A percentile compares a stretch with the other conserved stretches of the same genome.
phyloP scores from a whole-genome alignment of 129 eudicot genomes.

The Arctium minus region DNA sequence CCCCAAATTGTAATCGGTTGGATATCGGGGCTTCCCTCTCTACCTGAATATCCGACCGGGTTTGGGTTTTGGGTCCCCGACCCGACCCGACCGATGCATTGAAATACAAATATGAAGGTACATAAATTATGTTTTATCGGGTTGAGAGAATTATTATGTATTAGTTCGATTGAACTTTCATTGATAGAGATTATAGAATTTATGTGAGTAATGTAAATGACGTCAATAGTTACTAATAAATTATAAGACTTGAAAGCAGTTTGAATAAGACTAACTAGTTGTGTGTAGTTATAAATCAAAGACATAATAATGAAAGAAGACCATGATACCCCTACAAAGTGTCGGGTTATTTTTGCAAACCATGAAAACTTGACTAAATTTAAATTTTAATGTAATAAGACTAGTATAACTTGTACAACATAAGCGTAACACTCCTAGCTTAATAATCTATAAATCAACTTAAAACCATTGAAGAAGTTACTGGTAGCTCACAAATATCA shows the following conservation, averaged over 20 bases:
- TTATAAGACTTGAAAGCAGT: neutral
- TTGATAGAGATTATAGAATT: neutral
- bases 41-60: no score
- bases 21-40: no score
- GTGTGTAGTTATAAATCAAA: neutral
- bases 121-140: neutral
- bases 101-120: neutral
- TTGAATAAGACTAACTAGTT: neutral
- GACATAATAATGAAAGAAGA: no score
- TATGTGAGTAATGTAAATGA: no score
- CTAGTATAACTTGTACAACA: neutral
- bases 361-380: no score
- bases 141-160: neutral
- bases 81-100: no score
- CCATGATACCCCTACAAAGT: no score
- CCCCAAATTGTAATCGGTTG: no score
- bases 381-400: no score
- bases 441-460: neutral
- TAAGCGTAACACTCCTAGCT: neutral
- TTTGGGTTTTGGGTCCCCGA: no score
- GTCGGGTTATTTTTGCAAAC: no score
- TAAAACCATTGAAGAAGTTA: neutral
- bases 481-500: neutral
- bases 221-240: neutral
- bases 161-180: neutral